Base-by-base conservation (phyloP, 768 basidiomycete genomes). In the Tulasnella sp. region DNA sequence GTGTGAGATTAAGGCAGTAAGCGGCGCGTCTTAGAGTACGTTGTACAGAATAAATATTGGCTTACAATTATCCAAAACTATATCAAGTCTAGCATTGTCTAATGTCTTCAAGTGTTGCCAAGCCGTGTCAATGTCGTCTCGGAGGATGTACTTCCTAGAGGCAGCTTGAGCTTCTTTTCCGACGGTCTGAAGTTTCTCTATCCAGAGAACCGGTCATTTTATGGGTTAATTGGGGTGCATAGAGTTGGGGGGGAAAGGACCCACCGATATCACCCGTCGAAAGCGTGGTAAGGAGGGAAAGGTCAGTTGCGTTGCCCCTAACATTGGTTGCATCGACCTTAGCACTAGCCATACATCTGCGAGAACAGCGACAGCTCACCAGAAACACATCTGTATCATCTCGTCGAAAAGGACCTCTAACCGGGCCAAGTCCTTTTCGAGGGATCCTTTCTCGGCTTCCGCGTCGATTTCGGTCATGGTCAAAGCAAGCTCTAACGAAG, bases 241-340 rank as follows among this genome's bases (percentile, higher is more conserved):
- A 1, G 3, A 72, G 31, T 4, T 29, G 38, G 38, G 29, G 4
- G 14, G 19, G 11, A 25, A 37, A 11, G 1, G 12, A 22, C 52
- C 7, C n/a, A 64, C 73, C 88, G 22, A 98, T 93, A 80, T 98
- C 94, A 7, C 89, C 88, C 38, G 91, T 88, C 0, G 92, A 90
- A 74, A 97, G 83, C 79, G 95, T 91, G 0, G 95, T 95, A 36
- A 99, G 86, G 15, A 99, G 88, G 0, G 94, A 96, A 4, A 98
- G 86, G 82, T 99, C 97, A 34, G 96, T 97, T 17, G 96, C 95
- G 81, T 98, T 98, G 67, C 96, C 96, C 95, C 94, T 96, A 22
- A 38, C 22, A 15, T 34, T 25, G 29, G 25, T 58, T 19, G 25
- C 25, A 17, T 8, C 1, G 6, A 37, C 2, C 9, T n/a, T n/a